phyloP scores from a whole-genome alignment of 805 yeast species.

The Candida adriatica region DNA sequence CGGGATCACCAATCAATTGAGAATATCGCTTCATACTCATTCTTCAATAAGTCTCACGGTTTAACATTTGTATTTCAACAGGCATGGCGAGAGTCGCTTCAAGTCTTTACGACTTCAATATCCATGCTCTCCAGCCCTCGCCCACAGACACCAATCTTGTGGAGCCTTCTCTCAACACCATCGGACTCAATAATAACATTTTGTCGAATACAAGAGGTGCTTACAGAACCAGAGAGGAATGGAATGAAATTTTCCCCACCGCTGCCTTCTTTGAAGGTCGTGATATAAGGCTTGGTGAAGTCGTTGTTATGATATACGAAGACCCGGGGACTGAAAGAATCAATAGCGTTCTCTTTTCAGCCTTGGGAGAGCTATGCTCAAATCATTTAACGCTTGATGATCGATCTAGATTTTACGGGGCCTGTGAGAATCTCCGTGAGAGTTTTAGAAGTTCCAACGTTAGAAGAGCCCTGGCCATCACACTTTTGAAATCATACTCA shows the following conservation, averaged over 20 bases:
- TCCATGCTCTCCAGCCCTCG: background rate
- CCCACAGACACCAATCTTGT: background rate
- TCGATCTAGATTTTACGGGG: constrained; percentile 69
- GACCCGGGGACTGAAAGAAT: constrained; percentile 37
- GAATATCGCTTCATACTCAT: no score
- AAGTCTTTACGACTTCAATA: background rate
- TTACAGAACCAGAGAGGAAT: constrained; percentile 20
- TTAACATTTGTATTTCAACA: no score
- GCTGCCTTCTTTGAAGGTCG: constrained; percentile 48
- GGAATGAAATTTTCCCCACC: constrained; percentile 37
- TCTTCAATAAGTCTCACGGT: no score
- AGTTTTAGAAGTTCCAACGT: constrained; percentile 48
- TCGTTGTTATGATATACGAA: constrained; percentile 45
- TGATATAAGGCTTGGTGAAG: constrained; percentile 39
- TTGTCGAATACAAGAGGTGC: background rate
- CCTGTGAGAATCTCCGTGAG: constrained; percentile 59
- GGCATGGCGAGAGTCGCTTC: background rate
- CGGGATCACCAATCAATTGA: no score
- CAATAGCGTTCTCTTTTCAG: constrained; percentile 50
- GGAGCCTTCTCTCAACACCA: background rate
- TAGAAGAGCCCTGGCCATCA: constrained; percentile 69
- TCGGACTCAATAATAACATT: background rate
- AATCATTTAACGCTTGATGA: constrained; percentile 49
- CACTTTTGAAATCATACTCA: constrained; percentile 62
- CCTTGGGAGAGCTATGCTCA: constrained; percentile 59